Evolutionary conservation across 768 basidiomycete genomes (phyloP).

Genomic region (Agaricus subrufescens): DNA sequence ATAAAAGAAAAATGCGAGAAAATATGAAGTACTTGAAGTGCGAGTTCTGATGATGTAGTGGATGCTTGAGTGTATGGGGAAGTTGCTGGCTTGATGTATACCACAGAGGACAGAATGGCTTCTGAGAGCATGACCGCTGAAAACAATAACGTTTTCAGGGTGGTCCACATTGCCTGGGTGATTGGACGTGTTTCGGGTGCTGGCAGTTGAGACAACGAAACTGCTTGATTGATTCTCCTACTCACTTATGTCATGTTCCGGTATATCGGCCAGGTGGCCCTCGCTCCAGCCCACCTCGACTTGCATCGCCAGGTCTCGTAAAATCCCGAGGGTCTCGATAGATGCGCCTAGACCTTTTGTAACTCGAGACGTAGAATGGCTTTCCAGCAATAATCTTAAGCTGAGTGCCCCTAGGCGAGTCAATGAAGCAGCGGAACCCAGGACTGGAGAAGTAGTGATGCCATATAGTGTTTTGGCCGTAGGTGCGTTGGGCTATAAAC

Average conservation of each 20-base stretch:
- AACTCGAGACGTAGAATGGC: slow-evolving; percentile 22
- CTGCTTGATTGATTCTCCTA: background rate
- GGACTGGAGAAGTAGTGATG: slow-evolving; percentile 29
- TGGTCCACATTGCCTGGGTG: slow-evolving; percentile 53
- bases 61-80: slow-evolving; percentile 14
- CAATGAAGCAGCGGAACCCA: slow-evolving; percentile 28
- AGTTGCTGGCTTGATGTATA: slow-evolving; percentile 42
- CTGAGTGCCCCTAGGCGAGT: slow-evolving; percentile 31
- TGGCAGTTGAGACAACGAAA: slow-evolving; percentile 15
- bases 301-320: slow-evolving; percentile 32
- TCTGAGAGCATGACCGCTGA: slow-evolving; percentile 66
- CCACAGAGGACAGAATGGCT: slow-evolving; percentile 47
- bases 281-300: slow-evolving; percentile 46
- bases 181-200: slow-evolving; percentile 41
- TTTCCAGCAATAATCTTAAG: slow-evolving; percentile 27
- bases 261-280: slow-evolving; percentile 31
- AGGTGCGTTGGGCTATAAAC: slow-evolving; percentile 24
- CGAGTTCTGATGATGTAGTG: slow-evolving; percentile 42
- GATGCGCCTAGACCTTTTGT: slow-evolving; percentile 25
- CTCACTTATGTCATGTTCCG: slow-evolving; percentile 28
- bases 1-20: slow-evolving; percentile 72
- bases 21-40: slow-evolving; percentile 48
- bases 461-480: slow-evolving; percentile 30
- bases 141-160: slow-evolving; percentile 76
- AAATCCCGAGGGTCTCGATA: slow-evolving; percentile 23